Percentiles rank a stretch among this genome's conserved stretches.
phyloP scores from a whole-genome alignment of 768 basidiomycete species.

The Phanerochaete sordida region DNA sequence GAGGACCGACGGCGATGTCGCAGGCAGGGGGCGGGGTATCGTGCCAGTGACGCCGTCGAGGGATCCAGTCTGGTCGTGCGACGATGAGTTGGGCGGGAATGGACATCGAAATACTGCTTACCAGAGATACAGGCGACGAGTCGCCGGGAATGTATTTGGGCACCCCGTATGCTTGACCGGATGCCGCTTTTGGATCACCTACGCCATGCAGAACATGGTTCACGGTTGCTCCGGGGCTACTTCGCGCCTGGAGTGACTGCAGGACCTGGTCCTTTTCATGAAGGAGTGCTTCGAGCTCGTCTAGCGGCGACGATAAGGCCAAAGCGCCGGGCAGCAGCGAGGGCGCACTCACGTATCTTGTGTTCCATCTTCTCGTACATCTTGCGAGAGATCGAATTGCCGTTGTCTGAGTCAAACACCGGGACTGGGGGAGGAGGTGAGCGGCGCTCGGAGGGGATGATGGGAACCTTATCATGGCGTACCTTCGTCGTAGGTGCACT shows the following conservation, averaged over 20 bases:
- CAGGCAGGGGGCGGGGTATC: background rate
- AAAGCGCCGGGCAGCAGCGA: background rate
- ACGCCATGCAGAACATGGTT: background rate
- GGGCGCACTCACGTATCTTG: constrained; percentile 52
- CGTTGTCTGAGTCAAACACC: constrained; percentile 29
- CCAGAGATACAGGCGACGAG: background rate
- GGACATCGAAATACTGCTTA: background rate
- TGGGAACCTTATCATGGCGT: constrained; percentile 14
- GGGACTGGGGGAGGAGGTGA: constrained; percentile 30
- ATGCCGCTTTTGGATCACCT: background rate
- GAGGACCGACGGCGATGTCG: background rate
- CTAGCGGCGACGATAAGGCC: constrained; percentile 28
- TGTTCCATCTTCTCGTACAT: constrained; percentile 63
- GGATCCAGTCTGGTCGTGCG: background rate
- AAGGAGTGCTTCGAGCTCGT: constrained; percentile 63
- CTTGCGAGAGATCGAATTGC: constrained; percentile 51
- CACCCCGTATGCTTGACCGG: background rate
- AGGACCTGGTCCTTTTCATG: constrained; percentile 45
- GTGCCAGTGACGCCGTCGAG: background rate
- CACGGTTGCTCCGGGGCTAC: background rate
- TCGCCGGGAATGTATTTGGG: background rate
- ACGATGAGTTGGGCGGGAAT: background rate
- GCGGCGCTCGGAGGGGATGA: background rate
- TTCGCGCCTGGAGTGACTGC: background rate
- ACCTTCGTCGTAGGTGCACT: constrained; percentile 81